phyloP scores from a whole-genome alignment of 495 filamentous ascomycete species.

The Polyplosphaeria fusca region DNA sequence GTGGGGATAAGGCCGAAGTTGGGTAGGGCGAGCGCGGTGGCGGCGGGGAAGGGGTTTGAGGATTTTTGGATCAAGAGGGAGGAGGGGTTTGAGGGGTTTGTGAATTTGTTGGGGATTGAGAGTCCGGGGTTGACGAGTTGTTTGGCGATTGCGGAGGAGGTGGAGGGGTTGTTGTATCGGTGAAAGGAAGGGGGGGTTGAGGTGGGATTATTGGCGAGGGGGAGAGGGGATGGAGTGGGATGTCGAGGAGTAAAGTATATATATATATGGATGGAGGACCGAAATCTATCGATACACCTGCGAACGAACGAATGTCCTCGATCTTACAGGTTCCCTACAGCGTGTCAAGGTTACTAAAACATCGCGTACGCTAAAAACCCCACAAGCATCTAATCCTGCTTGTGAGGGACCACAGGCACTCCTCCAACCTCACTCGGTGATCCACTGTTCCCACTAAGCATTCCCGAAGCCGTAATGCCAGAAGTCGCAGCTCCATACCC shows the following conservation, averaged over 20 bases:
- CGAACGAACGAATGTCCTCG: no score
- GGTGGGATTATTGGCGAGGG: no score
- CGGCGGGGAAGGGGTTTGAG: slow-evolving; percentile 59
- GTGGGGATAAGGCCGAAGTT: slow-evolving; percentile 89
- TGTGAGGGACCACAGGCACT: not conserved
- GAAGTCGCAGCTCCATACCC: slow-evolving; percentile 8
- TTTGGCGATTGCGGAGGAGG: slow-evolving; percentile 84
- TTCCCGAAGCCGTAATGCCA: not conserved
- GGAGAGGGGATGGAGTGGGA: no score
- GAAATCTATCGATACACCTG: no score
- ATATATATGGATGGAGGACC: no score
- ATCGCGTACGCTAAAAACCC: no score
- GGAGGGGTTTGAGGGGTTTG: slow-evolving; percentile 78
- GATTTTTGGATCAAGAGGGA: slow-evolving; percentile 86
- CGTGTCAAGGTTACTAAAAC: no score
- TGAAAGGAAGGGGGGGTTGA: no score
- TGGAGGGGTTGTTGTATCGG: slow-evolving; percentile 68
- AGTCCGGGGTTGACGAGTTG: slow-evolving; percentile 89
- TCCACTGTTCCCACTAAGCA: slow-evolving; percentile 2
- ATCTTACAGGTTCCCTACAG: no score
- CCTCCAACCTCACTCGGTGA: slow-evolving; percentile 11
- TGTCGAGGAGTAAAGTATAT: no score
- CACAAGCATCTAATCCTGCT: slow-evolving; percentile 24
- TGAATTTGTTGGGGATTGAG: slow-evolving; percentile 92
- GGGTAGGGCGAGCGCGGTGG: slow-evolving; percentile 55